Percentiles rank a stretch among this genome's conserved stretches.
phyloP scores from a whole-genome alignment of 768 basidiomycete species.

The Calocybe cyanea region DNA sequence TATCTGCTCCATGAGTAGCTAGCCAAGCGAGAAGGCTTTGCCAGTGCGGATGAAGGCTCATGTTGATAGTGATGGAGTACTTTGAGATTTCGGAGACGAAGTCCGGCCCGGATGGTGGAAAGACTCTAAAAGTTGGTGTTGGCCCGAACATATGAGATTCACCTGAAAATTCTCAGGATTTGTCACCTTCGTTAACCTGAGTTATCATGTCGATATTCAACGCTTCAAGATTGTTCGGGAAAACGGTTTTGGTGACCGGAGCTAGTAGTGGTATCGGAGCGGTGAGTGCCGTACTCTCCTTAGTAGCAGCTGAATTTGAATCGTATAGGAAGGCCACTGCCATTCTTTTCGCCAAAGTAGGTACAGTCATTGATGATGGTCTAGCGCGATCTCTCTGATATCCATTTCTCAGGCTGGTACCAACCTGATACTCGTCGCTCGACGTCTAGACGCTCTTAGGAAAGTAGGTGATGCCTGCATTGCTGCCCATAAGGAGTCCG shows the following conservation, averaged over 20 bases:
- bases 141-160: too few species aligned
- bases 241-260: slow-evolving; percentile 86
- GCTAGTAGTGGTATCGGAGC: slow-evolving; percentile 90
- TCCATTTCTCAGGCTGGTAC: slow-evolving; percentile 63
- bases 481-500: slow-evolving; percentile 69
- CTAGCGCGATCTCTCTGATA: background rate
- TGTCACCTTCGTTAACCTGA: background rate
- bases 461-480: slow-evolving; percentile 64
- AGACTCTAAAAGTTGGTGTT: too few species aligned
- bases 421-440: slow-evolving; percentile 82
- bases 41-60: slow-evolving; percentile 37
- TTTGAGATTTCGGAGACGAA: background rate
- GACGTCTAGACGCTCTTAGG: slow-evolving; percentile 69
- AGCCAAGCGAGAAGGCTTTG: slow-evolving; percentile 51
- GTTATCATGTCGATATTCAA: slow-evolving; percentile 74
- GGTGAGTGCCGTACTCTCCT: slow-evolving; percentile 39
- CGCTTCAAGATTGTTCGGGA: slow-evolving; percentile 72
- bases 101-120: background rate
- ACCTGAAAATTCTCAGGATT: background rate
- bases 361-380: background rate
- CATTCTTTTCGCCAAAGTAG: slow-evolving; percentile 81
- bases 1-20: slow-evolving; percentile 41
- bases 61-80: slow-evolving; percentile 2
- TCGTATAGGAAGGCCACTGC: slow-evolving; percentile 65
- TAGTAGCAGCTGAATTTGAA: background rate